Conservation (phyloP, 371 early-diverging fungal genomes). For the Mucor piriformis region DNA sequence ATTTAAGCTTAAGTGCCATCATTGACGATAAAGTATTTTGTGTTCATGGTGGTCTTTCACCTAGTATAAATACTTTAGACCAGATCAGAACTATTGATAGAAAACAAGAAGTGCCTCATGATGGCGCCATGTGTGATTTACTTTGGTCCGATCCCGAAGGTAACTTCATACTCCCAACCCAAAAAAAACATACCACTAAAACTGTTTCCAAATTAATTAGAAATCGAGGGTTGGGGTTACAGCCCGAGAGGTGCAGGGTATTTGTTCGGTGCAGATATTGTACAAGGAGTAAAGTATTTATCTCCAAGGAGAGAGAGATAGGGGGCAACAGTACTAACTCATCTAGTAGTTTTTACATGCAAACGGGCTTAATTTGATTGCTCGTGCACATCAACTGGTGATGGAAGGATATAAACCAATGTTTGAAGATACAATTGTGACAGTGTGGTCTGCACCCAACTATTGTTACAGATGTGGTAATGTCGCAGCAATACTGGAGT, state of each 20-base stretch:
- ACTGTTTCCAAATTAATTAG: constrained; percentile 33
- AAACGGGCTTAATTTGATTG: constrained; percentile 93
- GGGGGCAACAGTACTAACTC: too few relatives aligned
- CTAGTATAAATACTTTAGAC: constrained; percentile 91
- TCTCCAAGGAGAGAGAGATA: too few relatives aligned
- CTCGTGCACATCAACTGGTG: constrained; percentile 98
- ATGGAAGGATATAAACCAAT: constrained; percentile 98
- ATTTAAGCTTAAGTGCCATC: constrained; percentile 92
- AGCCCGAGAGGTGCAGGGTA: constrained; percentile 99
- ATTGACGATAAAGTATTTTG: constrained; percentile 95
- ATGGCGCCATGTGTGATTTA: constrained; percentile 98
- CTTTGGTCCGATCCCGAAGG: constrained; percentile 99
- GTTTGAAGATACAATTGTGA: constrained; percentile 96
- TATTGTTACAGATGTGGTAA: constrained; percentile 99
- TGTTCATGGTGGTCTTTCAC: constrained; percentile 98
- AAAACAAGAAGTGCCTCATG: constrained; percentile 98
- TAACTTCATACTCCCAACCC: constrained; percentile 11
- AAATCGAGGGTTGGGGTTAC: constrained; percentile 93
- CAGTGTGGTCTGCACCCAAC: constrained; percentile 99
- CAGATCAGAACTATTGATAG: constrained; percentile 98
- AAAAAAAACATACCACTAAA: too few relatives aligned
- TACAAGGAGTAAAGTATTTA: constrained; percentile 64
- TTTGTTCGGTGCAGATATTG: constrained; percentile 96
- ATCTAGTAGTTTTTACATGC: constrained; percentile 76
- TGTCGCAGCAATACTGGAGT: constrained; percentile 96